Base-by-base conservation (phyloP, 805 yeast species). In the Cyberlindnera maritima region DNA sequence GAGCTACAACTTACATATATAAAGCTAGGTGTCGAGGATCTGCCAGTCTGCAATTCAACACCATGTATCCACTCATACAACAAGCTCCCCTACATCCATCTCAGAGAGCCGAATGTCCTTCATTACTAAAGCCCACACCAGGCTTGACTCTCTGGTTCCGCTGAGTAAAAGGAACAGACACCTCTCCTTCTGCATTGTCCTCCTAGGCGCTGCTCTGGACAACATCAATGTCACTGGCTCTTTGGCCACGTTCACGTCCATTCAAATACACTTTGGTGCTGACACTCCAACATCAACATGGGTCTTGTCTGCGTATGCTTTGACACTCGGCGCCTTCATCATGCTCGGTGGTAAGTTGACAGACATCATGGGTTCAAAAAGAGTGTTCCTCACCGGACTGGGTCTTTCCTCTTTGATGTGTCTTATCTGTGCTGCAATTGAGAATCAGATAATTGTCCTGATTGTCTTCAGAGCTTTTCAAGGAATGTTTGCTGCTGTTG, bases 251-350 rank as follows among this genome's bases (percentile, higher is more conserved):
- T 29, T 19, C 25, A 6, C n/a, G 7, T 25, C 35, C 23, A 42
- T 42, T 17, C 28, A 31, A 9, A 41, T 29, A 17, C 34, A 38
- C 15, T 50, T 50, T 20, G 19, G 26, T 7, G 19, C 48, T 4
- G 17, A 46, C 4, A 20, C 48, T 4, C 40, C 49, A 63, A 77
- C 50, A 65, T 76, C 3, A 0, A 51, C 62, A 7, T 74, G 79
- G 79, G 68, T 67, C 0, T 47, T 74, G 4, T 65, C 76, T 2
- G 69, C 71, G 0, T 74, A 74, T 55, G 68, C 76, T 0, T 53
- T 74, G n/a, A 71, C 77, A 0, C 57, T 74, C 18, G 76, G 75
- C 8, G 62, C 76, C 0, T 74, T 73, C 50, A 73, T 74, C 29
- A 64, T 73, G 31, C 40, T 70, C 2, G 57, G 65, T 43, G 77